Percentiles rank a stretch among this genome's conserved stretches.
These are phyloP conservation scores for Kentomonas sorsogonicus DNA, from an alignment of 208 protist genomes.

Conservation along the genomic window DNA sequence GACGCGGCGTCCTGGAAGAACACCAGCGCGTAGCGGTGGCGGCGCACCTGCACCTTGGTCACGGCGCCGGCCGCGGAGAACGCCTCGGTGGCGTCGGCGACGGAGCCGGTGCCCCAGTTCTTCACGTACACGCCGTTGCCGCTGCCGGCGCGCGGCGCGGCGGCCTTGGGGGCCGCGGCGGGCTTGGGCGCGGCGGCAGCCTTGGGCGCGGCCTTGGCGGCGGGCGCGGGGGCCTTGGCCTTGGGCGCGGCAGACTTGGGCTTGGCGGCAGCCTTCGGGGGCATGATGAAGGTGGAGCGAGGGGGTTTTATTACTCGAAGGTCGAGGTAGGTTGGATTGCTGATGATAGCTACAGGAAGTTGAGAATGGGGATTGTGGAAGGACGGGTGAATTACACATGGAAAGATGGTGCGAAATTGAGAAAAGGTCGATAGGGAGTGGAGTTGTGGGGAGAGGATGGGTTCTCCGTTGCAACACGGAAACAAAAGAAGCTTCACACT, in stretches of 20 bases:
- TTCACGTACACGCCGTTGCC: conserved; percentile 82
- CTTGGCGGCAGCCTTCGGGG: conserved; percentile 49
- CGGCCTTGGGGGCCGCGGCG: conserved; percentile 26
- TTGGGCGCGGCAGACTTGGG: conserved; percentile 35
- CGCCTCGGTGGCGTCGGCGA: conserved; percentile 43
- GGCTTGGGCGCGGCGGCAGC: conserved; percentile 24
- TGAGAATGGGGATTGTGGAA: background rate
- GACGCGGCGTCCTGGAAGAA: conserved; percentile 79
- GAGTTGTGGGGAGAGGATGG: too few relatives aligned
- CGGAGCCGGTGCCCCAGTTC: conserved; percentile 76
- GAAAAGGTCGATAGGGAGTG: too few relatives aligned
- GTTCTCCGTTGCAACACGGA: too few relatives aligned
- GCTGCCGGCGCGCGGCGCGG: conserved; percentile 28
- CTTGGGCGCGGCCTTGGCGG: conserved; percentile 31
- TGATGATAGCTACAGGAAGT: conserved; percentile 23
- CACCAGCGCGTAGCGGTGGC: conserved; percentile 72
- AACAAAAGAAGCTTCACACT: too few relatives aligned
- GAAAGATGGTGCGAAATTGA: too few relatives aligned
- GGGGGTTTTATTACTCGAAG: conserved; percentile 81
- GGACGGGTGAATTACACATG: background rate
- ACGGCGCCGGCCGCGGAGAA: conserved; percentile 64
- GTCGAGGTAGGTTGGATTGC: conserved; percentile 50
- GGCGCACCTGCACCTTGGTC: conserved; percentile 51
- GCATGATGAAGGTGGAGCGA: conserved; percentile 33
- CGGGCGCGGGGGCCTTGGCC: conserved; percentile 37